These are phyloP conservation scores for Fusarium cyanostomum DNA, from an alignment of 2,329 filamentous ascomycete genomes.

Conservation along the genomic window DNA sequence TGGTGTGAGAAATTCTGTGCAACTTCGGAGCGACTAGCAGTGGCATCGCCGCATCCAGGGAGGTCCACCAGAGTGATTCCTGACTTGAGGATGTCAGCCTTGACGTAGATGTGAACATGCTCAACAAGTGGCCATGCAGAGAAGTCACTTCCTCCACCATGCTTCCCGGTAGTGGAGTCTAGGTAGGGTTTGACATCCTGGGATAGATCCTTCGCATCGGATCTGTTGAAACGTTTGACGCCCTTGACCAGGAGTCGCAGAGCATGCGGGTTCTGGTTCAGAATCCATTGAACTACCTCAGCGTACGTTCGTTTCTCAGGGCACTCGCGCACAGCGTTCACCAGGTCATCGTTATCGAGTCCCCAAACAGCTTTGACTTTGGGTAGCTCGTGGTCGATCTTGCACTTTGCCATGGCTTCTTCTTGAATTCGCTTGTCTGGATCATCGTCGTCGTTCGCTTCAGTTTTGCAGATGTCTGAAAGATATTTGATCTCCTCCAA, in stretches of 20 bases:
- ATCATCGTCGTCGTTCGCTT: constrained; percentile 20
- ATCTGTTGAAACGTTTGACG: not conserved
- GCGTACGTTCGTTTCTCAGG: not conserved
- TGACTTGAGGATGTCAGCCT: constrained; percentile 55
- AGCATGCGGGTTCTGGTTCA: constrained; percentile 18
- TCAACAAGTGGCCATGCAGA: constrained; percentile 51
- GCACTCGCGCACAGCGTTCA: not conserved
- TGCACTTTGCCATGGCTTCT: not conserved
- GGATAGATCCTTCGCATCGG: constrained; percentile 8
- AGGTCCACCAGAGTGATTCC: constrained; percentile 63
- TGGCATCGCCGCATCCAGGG: constrained; percentile 59
- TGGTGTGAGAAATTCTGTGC: constrained; percentile 28
- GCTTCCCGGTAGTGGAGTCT: constrained; percentile 29
- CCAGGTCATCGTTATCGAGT: constrained; percentile 8
- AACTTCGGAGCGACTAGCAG: constrained; percentile 38
- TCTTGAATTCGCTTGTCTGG: not conserved
- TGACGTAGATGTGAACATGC: constrained; percentile 54
- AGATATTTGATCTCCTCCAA: constrained; percentile 21
- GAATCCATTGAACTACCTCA: not conserved
- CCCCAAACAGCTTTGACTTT: constrained; percentile 40
- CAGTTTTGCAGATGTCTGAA: not conserved
- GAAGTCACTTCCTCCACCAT: constrained; percentile 20
- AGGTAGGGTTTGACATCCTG: constrained; percentile 40
- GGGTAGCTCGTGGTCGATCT: constrained; percentile 28
- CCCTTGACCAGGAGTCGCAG: not conserved